Evolutionary conservation across 768 basidiomycete genomes (phyloP), one percentile per base, ranked within the genome.

Genomic region (Lentinula sp.): DNA sequence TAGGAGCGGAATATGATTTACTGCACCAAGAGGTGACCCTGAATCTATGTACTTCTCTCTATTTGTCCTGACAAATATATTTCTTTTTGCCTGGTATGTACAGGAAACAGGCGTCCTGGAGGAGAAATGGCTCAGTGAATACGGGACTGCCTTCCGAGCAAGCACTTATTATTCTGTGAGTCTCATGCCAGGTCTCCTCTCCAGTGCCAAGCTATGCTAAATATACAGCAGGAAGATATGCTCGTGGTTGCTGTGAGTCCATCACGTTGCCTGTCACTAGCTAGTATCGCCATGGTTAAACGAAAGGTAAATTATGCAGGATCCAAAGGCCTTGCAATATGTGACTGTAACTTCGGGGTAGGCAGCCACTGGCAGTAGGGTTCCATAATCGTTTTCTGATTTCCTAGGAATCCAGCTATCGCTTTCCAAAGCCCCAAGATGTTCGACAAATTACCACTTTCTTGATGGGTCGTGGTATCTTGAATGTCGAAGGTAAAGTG

Each of bases 401-500:
- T 9, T 37, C 37, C 4, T 39, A 32, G 11, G 16, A 50, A 31
- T 35, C 37, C 21, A 68, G 69, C 1, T 72, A 72, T 60, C 64
- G 65, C 28, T 72, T 66, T 58, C 60, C 70, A 65, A 35, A 69
- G 70, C 53, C 65, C 63, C 32, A 65, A 61, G 15, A 68, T 63
- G 45, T 62, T 62, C 21, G 62, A 65, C 21, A 59, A 60, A 8
- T 57, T 64, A 7, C 65, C 63, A 2, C 58, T 62, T 11, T 55
- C 65, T 13, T 50, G 64, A n/a, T 66, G 64, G 71, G 69, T 31
- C 60, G 61, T 45, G 69, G 70, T 1, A 52, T 71, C n/a, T 63
- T 64, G 7, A 69, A 65, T 64, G 71, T 68, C 9, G 69, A 71
- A 28, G 70, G 71, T 70, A 4, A 31, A 31, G 23, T 28, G 23